These are phyloP conservation scores for Pythium scleroteichum DNA, from an alignment of 352 stramenopile species.

Conservation along the genomic window DNA sequence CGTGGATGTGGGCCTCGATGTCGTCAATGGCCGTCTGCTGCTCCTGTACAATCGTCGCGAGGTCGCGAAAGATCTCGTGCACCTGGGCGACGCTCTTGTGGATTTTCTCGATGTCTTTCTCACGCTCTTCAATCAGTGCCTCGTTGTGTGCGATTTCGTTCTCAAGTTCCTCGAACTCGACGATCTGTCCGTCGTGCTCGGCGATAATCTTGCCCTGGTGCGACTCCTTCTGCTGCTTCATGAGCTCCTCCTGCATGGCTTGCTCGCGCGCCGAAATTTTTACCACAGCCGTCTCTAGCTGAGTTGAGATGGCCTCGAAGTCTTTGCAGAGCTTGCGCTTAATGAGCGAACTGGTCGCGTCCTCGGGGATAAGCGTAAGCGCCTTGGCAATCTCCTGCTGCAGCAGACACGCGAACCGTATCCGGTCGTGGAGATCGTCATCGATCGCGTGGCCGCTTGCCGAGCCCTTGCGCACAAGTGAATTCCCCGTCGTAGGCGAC, in stretches of 20 bases:
- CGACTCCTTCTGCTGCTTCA: constrained; percentile 34
- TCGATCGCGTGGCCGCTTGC: constrained; percentile 36
- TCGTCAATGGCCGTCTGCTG: constrained; percentile 86
- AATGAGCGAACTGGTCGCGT: constrained; percentile 64
- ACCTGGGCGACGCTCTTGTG: constrained; percentile 90
- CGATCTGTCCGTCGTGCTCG: constrained; percentile 70
- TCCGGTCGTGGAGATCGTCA: constrained; percentile 81
- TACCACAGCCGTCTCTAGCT: constrained; percentile 67
- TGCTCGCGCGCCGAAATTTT: constrained; percentile 69
- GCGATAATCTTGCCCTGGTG: constrained; percentile 52
- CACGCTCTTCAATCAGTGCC: constrained; percentile 87
- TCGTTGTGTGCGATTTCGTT: constrained; percentile 89
- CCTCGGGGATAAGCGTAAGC: constrained; percentile 55
- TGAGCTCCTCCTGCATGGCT: constrained; percentile 51
- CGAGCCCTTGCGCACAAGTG: constrained; percentile 12
- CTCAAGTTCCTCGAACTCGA: constrained; percentile 81
- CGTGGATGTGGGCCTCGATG: constrained; percentile 84
- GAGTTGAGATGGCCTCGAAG: constrained; percentile 74
- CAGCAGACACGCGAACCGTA: constrained; percentile 80
- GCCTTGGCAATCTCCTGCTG: constrained; percentile 80
- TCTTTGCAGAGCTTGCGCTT: constrained; percentile 83
- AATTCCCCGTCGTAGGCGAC: not conserved
- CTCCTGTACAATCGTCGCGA: constrained; percentile 84
- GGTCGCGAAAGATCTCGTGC: constrained; percentile 89
- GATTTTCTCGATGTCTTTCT: constrained; percentile 87